Evolutionary conservation across 1,139 yeast species (phyloP).

Genomic region (Scheffersomyces illinoinensis): DNA sequence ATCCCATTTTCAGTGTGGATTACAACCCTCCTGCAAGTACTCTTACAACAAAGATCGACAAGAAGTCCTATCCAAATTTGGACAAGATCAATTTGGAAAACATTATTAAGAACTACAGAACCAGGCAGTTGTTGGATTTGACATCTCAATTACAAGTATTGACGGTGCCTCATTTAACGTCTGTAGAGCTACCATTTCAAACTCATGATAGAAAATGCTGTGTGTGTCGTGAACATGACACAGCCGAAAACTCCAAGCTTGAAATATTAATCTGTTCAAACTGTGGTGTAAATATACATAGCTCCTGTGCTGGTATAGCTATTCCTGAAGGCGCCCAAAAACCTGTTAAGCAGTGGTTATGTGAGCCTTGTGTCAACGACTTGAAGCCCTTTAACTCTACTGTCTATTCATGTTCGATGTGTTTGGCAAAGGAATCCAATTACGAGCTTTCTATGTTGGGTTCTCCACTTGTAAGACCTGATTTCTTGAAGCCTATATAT

Average conservation of each 20-base stretch:
- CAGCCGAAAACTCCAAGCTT: constrained; percentile 9
- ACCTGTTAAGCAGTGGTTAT: constrained; percentile 61
- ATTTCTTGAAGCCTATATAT: constrained; percentile 69
- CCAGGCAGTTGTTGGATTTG: constrained; percentile 25
- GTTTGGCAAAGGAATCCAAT: constrained; percentile 56
- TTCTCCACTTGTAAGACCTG: constrained; percentile 47
- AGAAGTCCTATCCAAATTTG: constrained; percentile 12
- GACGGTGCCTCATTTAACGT: constrained; percentile 21
- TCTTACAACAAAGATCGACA: constrained; percentile 10
- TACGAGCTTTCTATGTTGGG: constrained; percentile 48
- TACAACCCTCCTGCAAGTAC: constrained; percentile 16
- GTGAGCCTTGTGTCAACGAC: constrained; percentile 81
- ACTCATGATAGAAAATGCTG: constrained; percentile 46
- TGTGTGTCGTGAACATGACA: constrained; percentile 53
- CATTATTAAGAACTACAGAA: constrained; percentile 15
- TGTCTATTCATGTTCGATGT: constrained; percentile 64
- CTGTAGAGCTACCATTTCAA: constrained; percentile 24
- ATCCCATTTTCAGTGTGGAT: constrained; percentile 16
- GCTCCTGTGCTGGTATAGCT: constrained; percentile 63
- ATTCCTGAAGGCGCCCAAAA: constrained; percentile 21
- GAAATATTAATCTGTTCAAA: constrained; percentile 57
- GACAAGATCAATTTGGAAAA: constrained; percentile 10
- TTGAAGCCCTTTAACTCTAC: constrained; percentile 60
- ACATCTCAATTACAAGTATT: constrained; percentile 18
- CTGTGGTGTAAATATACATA: constrained; percentile 76